phyloP scores from a whole-genome alignment of 495 filamentous ascomycete genomes.

The Cercophora newfieldiana region DNA sequence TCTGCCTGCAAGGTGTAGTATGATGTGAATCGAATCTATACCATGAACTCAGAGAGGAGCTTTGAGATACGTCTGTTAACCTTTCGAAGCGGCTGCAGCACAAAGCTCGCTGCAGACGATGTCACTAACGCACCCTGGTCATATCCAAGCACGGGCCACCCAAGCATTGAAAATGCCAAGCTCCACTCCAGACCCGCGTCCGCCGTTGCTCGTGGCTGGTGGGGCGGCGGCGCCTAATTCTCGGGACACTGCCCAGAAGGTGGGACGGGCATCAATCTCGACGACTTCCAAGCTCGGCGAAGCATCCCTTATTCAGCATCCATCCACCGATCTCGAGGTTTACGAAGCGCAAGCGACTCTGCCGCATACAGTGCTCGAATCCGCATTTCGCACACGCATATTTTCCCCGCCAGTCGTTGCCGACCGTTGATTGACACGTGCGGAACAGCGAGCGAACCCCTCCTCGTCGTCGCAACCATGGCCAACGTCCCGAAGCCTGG shows the following conservation, averaged over 20 bases:
- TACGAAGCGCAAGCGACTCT: too few relatives aligned
- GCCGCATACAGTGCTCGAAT: background rate
- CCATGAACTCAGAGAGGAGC: background rate
- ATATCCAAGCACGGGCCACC: background rate
- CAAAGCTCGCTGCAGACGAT: slow-evolving; percentile 5
- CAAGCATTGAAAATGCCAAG: background rate
- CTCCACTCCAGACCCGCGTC: background rate
- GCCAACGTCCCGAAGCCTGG: slow-evolving; percentile 71
- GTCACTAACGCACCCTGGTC: background rate
- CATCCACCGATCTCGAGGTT: background rate
- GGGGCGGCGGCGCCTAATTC: slow-evolving; percentile 22
- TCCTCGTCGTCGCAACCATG: slow-evolving; percentile 26
- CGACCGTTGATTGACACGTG: slow-evolving; percentile 1
- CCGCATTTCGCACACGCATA: background rate
- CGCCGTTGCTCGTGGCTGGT: background rate
- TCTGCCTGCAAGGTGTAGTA: too few relatives aligned
- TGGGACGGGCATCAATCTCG: background rate
- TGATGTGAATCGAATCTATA: background rate
- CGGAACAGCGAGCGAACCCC: background rate
- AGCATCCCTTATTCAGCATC: background rate
- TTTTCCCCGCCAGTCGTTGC: background rate
- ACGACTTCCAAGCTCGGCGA: background rate
- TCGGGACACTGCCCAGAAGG: slow-evolving; percentile 14
- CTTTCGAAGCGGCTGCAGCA: background rate
- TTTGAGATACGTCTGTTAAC: too few relatives aligned